Conservation (phyloP, 2,329 filamentous ascomycete species). For the Metarhizium brunneum region DNA sequence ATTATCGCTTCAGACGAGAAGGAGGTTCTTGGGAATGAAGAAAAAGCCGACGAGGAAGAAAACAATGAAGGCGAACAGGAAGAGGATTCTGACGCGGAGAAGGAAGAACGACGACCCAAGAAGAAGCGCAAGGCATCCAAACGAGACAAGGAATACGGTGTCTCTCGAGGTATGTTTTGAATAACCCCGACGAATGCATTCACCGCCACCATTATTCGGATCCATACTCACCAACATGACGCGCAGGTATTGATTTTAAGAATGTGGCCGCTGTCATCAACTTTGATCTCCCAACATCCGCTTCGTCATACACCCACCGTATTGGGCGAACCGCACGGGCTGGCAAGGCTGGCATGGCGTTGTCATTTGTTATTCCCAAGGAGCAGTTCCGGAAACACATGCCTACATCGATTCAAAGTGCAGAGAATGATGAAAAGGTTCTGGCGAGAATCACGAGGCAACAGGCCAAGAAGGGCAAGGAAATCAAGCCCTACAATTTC, state of each 20-base stretch:
- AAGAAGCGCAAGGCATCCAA: conserved; percentile 41
- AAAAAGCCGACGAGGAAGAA: conserved; percentile 29
- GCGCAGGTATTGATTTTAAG: conserved; percentile 71
- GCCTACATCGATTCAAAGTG: conserved; percentile 65
- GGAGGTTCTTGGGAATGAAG: conserved; percentile 65
- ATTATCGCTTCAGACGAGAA: conserved; percentile 93
- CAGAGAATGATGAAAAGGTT: conserved; percentile 77
- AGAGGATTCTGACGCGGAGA: conserved; percentile 12
- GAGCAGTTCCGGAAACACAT: conserved; percentile 82
- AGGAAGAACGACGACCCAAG: conserved; percentile 18
- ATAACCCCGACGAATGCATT: conserved; percentile 4
- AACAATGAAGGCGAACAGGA: conserved; percentile 36
- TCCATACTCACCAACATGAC: neutral
- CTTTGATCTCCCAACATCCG: conserved; percentile 83
- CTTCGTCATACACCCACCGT: conserved; percentile 92
- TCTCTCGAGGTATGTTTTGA: conserved; percentile 61
- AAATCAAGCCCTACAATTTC: conserved; percentile 85
- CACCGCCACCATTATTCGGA: neutral
- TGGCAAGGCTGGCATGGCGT: conserved; percentile 83
- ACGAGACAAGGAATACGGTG: conserved; percentile 78
- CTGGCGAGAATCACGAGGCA: conserved; percentile 70
- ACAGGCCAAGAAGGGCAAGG: conserved; percentile 69
- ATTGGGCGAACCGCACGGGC: conserved; percentile 90
- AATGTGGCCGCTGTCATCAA: conserved; percentile 93
- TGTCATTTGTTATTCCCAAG: conserved; percentile 87